Conservation (phyloP, 2,329 filamentous ascomycete species). For the Pezicula radicicola region DNA sequence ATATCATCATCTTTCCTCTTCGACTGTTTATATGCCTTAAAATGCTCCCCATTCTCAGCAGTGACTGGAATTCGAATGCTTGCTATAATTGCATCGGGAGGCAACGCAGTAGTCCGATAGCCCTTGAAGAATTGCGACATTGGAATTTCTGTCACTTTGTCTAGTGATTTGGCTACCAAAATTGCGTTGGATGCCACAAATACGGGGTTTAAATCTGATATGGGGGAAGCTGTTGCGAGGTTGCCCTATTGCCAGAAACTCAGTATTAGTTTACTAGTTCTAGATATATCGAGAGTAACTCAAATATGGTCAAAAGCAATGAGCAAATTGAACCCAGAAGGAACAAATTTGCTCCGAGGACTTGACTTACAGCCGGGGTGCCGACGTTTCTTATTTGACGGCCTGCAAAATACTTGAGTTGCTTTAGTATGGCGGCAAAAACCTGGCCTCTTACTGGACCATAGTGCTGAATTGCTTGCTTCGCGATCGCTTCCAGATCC, state of each 20-base stretch:
- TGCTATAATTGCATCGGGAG: conserved; percentile 78
- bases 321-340: too few relatives aligned
- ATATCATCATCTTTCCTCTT: conserved; percentile 99
- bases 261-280: too few relatives aligned
- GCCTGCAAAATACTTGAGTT: conserved; percentile 90
- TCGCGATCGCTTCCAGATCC: conserved; percentile 82
- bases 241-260: too few relatives aligned
- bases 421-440: conserved; percentile 88
- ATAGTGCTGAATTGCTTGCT: conserved; percentile 76
- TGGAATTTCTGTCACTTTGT: conserved; percentile 76
- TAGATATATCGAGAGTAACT: too few relatives aligned
- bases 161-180: conserved; percentile 74
- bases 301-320: too few relatives aligned
- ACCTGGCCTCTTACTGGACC: conserved; percentile 63
- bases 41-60: conserved; percentile 72
- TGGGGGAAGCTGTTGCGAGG: conserved; percentile 87
- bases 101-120: conserved; percentile 80
- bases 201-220: conserved; percentile 91
- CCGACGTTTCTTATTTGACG: conserved; percentile 93
- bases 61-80: conserved; percentile 82
- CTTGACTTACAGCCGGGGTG: conserved; percentile 78
- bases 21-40: conserved; percentile 90
- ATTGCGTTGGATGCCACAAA: conserved; percentile 82
- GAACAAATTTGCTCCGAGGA: too few relatives aligned
- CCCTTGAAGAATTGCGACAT: conserved; percentile 92